Base-by-base conservation (phyloP, 108 stramenopile species). In the Nitzschia sp. region DNA sequence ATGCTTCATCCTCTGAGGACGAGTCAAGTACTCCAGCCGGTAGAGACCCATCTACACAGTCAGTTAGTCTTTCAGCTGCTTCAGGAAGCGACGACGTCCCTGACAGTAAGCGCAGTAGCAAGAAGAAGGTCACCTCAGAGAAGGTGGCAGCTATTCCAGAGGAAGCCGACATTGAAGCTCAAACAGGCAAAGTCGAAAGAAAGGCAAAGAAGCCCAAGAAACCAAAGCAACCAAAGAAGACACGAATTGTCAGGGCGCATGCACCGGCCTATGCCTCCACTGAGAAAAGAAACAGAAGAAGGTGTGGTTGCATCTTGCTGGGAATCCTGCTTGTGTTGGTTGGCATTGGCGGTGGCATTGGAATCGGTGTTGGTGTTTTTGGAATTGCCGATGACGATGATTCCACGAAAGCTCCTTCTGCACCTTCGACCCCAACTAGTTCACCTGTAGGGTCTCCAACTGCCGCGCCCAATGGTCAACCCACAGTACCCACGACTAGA, bases 321-420 rank as follows among this genome's bases (percentile, higher is more conserved):
- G 68, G 39, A 10, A 29, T 29, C 41, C 75, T 76, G 7, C 39
- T 76, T 26, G 7, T 76, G 11, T 29, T 76, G 40, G 53, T 76
- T 37, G 75, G 75, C 43, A 70, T 76, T 48, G 69, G 69, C 3
- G 69, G 43, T 9, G 76, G 76, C 15, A 56, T 77, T 57, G 76
- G 70, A 15, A 54, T 71, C 42, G 76, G 76, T 46, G 39, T 77
- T 12, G 64, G 65, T 15, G 59, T 71, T 34, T 77, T 71, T 52
- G 64, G 41, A 57, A 37, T 14, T 29, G 69, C 69, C 56, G 34
- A 67, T 56, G 55, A 63, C 20, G 51, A 26, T 15, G 46, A 48
- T 5, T 17, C n/a, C 46, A 48, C 46, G 17, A 17, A 17, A 17
- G 38, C 37, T 19, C 26, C 70, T 19, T 25, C 59, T 9, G 63